Conservation (phyloP, 371 early-diverging fungal genomes). For the Lichtheimia ornata region DNA sequence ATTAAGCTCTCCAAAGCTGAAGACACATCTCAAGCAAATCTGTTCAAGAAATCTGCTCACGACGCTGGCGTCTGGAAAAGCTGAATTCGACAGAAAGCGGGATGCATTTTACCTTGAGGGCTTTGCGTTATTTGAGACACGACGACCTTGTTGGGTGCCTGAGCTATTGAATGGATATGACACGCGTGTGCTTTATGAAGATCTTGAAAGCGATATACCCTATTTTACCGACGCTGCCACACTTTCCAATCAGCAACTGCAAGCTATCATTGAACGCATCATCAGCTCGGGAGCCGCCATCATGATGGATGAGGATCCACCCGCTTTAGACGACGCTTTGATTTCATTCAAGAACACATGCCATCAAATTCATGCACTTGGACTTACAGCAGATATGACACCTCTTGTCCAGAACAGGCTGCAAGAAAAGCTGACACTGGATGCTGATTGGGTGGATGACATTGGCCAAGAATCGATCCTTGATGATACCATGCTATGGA, state of each 20-base stretch:
- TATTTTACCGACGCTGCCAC: slow-evolving; percentile 2
- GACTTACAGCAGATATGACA: slow-evolving; percentile 7
- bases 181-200: not conserved
- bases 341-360: slow-evolving; percentile 7
- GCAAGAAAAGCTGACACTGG: not conserved
- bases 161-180: not conserved
- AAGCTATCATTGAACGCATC: slow-evolving; percentile 1
- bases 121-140: slow-evolving; percentile 4
- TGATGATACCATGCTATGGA: slow-evolving; percentile 6
- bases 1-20: slow-evolving; percentile 3
- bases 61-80: not conserved
- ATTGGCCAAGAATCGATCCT: slow-evolving; percentile 2
- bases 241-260: slow-evolving; percentile 7
- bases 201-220: slow-evolving; percentile 10
- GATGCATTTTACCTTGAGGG: slow-evolving; percentile 2
- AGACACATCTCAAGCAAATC: not conserved
- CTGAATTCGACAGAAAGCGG: not conserved
- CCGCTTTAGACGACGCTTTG: not conserved
- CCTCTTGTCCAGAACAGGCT: not conserved
- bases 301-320: not conserved
- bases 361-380: slow-evolving; percentile 2
- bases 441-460: not conserved
- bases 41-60: not conserved
- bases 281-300: not conserved
- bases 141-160: not conserved